Evolutionary conservation across 768 basidiomycete genomes (phyloP), one percentile per base, ranked within the genome.

Genomic region (Tylopilus sp.): DNA sequence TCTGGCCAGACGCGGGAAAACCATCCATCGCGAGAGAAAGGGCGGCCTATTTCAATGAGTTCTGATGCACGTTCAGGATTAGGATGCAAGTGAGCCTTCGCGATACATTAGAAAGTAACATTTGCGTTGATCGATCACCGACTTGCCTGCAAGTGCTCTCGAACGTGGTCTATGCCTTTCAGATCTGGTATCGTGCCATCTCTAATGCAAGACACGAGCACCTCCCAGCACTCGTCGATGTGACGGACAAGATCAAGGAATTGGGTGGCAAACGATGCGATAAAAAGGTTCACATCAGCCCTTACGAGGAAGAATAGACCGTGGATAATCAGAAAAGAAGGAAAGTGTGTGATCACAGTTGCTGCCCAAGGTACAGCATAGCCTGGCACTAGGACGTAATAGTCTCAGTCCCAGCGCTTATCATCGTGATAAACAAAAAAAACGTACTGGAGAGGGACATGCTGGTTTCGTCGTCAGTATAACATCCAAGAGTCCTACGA

Each of bases 1-100:
- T 56, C 34, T 22, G 59, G 64, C 63, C 63, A 63, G 26, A 65
- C 50, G 1, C 53, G 53, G 12, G 53, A 8, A 4, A 48, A 41
- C 63, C 63, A 63, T 26, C 61, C 63, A 26, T 54, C 55, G 6
- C 6, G 33, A 6, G 52, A 56, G 17, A 37, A 50, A 4, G 61
- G 56, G 8, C 56, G 40, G 0, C 58, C 64, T 1, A 65, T 58
- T 11, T 43, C 48, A 17, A 22, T 26, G 6, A 63, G 47, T 17
- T 67, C 65, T 4, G 52, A 45, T n/a, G 63, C 65, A 6, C 63
- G 59, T 12, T 42, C 43, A 0, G 61, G 61, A 31, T 61, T 24
- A 11, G 61, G 50, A 9, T 26, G 34, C 4, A 67, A 40, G 0
- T 53, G 48, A 21, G 45, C 42, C 64, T 64, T 17, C 8, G 7